Evolutionary conservation across 1,139 yeast species (phyloP), one percentile per base, ranked within the genome.

Genomic region (Geotrichum cucujoidarum): DNA sequence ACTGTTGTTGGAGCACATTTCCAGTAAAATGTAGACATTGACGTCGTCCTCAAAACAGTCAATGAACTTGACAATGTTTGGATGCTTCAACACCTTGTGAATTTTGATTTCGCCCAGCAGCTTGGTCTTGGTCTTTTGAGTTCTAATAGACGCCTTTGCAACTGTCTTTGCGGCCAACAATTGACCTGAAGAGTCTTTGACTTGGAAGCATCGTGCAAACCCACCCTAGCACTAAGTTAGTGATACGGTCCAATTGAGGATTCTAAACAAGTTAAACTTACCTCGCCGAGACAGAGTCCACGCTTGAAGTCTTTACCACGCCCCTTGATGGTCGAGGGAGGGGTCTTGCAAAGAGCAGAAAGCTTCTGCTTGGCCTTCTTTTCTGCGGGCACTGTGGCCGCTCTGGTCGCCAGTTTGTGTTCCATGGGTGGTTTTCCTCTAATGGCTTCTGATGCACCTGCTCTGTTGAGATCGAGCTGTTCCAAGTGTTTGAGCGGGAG

Each of bases 161-260:
- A 94, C 95, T 0, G 98, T 94, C 63, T 94, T 94, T 31, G 99
- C 99, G 25, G 98, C 99, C 68, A 76, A 92, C 2, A 88, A 77
- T 62, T 81, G 80, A 33, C 97, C 97, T 20, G 63, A 55, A 53
- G 78, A 74, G 65, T 88, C 95, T 64, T 85, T 87, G 75, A 94
- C 94, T 67, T 92, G 97, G 70, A 94, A 94, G 66, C 98, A 94
- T 64, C 98, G 81, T 17, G 98, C 99, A 73, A 94, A 94, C 0
- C 99, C 99, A 51, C 99, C 99, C 62, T 67, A 43, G 6, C 36
- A 20, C 17, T 18, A 20, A n/a, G 25, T 34, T 16, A 32, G 45
- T 27, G 38, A 6, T n/a, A 39, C 20, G 32, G 31, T 11, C 11
- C 14, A 6, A 16, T 21, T 25, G 21, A n/a, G n/a, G n/a, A n/a